phyloP scores from a whole-genome alignment of 2,329 filamentous ascomycete genomes.

The Colletotrichum viniferum region DNA sequence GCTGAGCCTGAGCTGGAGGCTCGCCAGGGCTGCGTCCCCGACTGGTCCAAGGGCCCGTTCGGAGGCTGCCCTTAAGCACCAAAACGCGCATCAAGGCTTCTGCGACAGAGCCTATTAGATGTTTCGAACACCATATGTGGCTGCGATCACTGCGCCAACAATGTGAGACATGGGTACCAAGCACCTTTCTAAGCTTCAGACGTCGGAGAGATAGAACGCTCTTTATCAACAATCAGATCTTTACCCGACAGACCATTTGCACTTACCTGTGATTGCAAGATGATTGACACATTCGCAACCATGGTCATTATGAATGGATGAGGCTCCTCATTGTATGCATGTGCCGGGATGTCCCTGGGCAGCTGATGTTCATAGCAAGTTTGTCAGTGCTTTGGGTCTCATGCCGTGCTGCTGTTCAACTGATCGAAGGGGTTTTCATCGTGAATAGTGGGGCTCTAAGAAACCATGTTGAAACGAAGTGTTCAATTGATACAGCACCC shows the following conservation, averaged over 20 bases:
- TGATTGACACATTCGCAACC: not conserved
- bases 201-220: not conserved
- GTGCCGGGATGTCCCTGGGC: not conserved
- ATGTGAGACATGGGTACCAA: not conserved
- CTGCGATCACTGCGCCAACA: not conserved
- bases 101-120: not conserved
- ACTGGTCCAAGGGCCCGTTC: not conserved
- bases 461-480: not conserved
- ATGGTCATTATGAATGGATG: not conserved
- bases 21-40: not conserved
- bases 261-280: not conserved
- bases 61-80: not conserved
- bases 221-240: not conserved
- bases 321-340: not conserved
- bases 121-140: rapidly evolving
- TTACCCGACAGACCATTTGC: not conserved
- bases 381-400: not conserved
- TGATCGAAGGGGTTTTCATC: rapidly evolving
- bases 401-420: not conserved
- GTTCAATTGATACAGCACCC: not conserved
- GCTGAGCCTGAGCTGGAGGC: not conserved
- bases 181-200: not conserved
- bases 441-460: not conserved
- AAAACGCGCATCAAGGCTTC: too few relatives aligned
- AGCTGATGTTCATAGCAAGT: not conserved